Conservation (phyloP, 164 flowering plant genomes). For the Magnolia officinalis region DNA sequence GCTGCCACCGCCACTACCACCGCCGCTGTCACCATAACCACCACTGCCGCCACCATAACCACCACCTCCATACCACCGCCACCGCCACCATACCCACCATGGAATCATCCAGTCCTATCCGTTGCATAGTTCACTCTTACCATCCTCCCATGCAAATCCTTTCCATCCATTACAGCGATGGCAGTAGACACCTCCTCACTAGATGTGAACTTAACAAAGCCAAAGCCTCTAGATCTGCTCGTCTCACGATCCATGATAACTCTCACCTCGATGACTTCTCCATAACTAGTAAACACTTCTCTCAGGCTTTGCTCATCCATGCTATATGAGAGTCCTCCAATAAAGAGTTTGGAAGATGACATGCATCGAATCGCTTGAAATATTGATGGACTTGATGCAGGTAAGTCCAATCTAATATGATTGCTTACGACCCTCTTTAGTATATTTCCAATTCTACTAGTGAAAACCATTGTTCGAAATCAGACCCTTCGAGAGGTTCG, state of each 20-base stretch:
- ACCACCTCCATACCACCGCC: conserved; percentile 5
- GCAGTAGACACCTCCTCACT: conserved; percentile 13
- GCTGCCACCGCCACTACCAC: not conserved
- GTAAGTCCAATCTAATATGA: conserved; percentile 20
- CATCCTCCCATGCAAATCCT: conserved; percentile 78
- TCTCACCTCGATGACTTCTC: conserved; percentile 41
- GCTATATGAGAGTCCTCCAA: conserved; percentile 47
- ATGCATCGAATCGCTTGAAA: conserved; percentile 46
- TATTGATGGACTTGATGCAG: conserved; percentile 33
- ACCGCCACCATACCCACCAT: conserved; percentile 11
- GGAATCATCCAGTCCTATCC: conserved; percentile 36
- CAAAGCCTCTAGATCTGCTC: conserved; percentile 17
- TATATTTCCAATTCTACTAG: conserved; percentile 36
- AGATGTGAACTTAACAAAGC: conserved; percentile 11
- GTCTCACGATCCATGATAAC: conserved; percentile 16
- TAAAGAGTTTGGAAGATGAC: conserved; percentile 48
- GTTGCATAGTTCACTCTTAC: conserved; percentile 76
- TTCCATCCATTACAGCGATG: conserved; percentile 33
- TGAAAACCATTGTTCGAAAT: conserved; percentile 31
- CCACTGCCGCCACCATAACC: not conserved
- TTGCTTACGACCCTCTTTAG: conserved; percentile 33
- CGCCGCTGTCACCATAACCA: not conserved
- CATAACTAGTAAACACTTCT: conserved; percentile 36
- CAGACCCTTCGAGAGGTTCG: conserved; percentile 6
- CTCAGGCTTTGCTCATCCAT: conserved; percentile 40